These are phyloP conservation scores for Chlorella sp. DNA, from an alignment of 139 green algal genomes.

Conservation along the genomic window DNA sequence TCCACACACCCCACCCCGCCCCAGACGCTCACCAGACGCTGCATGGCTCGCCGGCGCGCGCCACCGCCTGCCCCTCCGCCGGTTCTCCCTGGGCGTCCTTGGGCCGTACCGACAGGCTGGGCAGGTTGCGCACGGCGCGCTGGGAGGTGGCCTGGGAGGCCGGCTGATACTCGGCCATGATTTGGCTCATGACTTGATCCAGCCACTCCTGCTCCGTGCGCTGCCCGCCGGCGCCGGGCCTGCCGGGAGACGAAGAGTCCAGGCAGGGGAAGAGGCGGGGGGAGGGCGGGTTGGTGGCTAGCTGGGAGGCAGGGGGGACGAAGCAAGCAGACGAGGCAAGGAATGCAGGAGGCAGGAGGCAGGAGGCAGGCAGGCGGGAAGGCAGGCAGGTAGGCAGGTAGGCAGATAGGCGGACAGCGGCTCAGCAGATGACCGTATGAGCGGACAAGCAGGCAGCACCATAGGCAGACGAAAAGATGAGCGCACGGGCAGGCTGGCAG, in stretches of 20 bases:
- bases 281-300: too few species aligned
- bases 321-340: background rate
- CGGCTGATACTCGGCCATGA: constrained; percentile 51
- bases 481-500: too few species aligned
- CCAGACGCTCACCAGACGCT: constrained; percentile 36
- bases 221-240: background rate
- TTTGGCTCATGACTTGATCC: constrained; percentile 30
- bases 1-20: background rate
- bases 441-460: too few species aligned
- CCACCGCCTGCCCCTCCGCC: constrained; percentile 22
- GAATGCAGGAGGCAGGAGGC: background rate
- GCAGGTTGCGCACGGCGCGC: constrained; percentile 27
- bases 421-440: too few species aligned
- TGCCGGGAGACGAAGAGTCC: background rate
- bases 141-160: constrained; percentile 6
- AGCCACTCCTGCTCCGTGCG: constrained; percentile 31
- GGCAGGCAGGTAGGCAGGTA: too few species aligned
- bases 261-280: background rate
- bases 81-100: constrained; percentile 24
- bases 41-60: constrained; percentile 48
- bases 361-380: too few species aligned
- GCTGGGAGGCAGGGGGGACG: too few species aligned
- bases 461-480: too few species aligned
- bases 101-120: constrained; percentile 27
- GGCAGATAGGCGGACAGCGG: too few species aligned